Conservation (phyloP, 108 stramenopile genomes). For the Stephanodiscus minutulus region DNA sequence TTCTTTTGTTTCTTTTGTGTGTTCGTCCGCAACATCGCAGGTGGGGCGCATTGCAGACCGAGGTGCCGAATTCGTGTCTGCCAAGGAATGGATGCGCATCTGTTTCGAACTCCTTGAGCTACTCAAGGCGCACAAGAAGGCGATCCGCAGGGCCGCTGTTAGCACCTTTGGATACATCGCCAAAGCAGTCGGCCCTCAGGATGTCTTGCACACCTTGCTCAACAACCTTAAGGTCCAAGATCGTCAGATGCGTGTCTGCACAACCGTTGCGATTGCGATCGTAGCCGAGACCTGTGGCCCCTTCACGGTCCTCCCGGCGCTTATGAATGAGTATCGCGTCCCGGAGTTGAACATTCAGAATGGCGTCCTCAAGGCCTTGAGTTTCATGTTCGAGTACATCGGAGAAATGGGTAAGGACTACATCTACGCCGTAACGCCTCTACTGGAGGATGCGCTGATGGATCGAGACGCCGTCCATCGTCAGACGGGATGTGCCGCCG, state of each 20-base stretch:
- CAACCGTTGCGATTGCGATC: conserved; percentile 99
- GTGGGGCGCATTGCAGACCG: conserved; percentile 98
- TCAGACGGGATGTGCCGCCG: conserved; percentile 97
- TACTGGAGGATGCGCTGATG: conserved; percentile 99
- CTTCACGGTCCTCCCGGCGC: conserved; percentile 97
- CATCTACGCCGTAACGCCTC: conserved; percentile 96
- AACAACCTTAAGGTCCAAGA: conserved; percentile 99
- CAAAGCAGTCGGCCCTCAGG: conserved; percentile 98
- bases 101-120: conserved; percentile 99
- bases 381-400: conserved; percentile 99
- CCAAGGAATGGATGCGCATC: conserved; percentile 99
- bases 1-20: conserved; percentile 22
- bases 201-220: conserved; percentile 96
- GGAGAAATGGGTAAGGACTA: conserved; percentile 99
- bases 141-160: conserved; percentile 96
- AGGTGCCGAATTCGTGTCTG: conserved; percentile 95
- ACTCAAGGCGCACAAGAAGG: conserved; percentile 97
- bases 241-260: conserved; percentile 98
- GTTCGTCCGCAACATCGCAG: conserved; percentile 21
- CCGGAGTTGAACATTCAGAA: conserved; percentile 99
- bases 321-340: conserved; percentile 99
- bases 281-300: conserved; percentile 99
- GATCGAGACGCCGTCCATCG: conserved; percentile 98
- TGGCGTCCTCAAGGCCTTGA: conserved; percentile 98
- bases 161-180: conserved; percentile 99